Evolutionary conservation across 176 grass and related monocot species (phyloP), one percentile per base, ranked within the genome.

Genomic region (Triticum aestivum): DNA sequence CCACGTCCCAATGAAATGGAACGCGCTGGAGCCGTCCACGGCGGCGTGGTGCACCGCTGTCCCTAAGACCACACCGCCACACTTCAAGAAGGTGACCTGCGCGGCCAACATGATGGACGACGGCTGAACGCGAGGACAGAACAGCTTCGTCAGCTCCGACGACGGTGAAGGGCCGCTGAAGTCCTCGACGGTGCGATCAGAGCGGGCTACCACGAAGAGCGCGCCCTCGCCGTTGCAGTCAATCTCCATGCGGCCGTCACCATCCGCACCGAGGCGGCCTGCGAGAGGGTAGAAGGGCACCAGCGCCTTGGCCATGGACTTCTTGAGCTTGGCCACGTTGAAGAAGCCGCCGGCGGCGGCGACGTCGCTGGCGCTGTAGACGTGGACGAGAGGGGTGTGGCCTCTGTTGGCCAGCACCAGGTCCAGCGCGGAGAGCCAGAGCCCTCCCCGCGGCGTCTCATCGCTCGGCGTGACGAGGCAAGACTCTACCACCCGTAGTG

Each of bases 201-300:
- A 79, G 1, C 44, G 83, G 5, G 89, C 89, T 5, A 87, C 84
- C 0, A 89, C 83, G 58, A 94, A 91, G 37, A 87, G 83, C 2
- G 79, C 79, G 1, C 89, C 92, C 52, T 94, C 59, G 1, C 61
- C 92, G 69, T 61, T 87, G 72, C 89, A 92, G 15, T 74, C 18
- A 35, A 94, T 79, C 84, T 65, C 54, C 15, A n/a, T 0, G 2
- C 82, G 56, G 26, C 87, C 87, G 27, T 51, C 5, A 0, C 1
- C 1, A 20, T 67, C 71, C 4, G 35, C 8, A 0, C 9, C 44
- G 20, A 87, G 75, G 1, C 76, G 84, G 68, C 91, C 91, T 2
- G 85, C 91, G 14, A 93, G 20, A 2, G 87, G 91, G 35, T 93
- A 93, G 69, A 93, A 81, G 13, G 69, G 11, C 13, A 87, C 84